A percentile compares a stretch with the other conserved stretches of the same genome.
phyloP scores from a whole-genome alignment of 768 basidiomycete species.

The Trametes cubensis region DNA sequence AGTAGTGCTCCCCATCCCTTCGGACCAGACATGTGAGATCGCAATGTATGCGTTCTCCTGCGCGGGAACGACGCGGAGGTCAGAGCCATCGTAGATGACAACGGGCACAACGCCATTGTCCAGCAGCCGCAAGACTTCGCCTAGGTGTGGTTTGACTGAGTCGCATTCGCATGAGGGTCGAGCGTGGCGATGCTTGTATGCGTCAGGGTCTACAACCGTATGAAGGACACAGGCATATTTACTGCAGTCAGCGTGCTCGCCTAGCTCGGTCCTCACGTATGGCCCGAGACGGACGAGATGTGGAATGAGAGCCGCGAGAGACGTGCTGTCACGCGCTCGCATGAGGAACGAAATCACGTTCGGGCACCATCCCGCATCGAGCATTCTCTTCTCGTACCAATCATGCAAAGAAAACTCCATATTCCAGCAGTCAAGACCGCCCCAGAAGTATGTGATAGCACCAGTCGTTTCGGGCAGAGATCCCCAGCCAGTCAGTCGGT shows the following conservation, averaged over 20 bases:
- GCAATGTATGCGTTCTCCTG: not conserved
- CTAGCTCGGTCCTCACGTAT: no score
- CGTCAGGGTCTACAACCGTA: not conserved
- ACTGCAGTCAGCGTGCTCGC: not conserved
- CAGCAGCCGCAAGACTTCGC: not conserved
- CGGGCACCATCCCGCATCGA: not conserved
- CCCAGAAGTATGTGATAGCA: no score
- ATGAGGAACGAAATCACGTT: no score
- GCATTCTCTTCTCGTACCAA: not conserved
- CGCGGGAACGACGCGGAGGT: not conserved
- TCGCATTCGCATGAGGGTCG: not conserved
- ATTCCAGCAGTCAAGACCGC: not conserved
- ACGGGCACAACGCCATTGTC: not conserved
- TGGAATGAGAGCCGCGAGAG: not conserved
- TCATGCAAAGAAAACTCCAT: not conserved
- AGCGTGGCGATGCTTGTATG: not conserved
- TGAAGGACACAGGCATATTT: not conserved
- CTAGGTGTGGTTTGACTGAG: not conserved
- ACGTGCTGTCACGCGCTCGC: not conserved
- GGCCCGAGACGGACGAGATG: not conserved
- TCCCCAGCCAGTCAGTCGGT: not conserved
- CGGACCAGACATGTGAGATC: slow-evolving; percentile 7
- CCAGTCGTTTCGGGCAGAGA: not conserved
- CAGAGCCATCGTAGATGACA: not conserved
- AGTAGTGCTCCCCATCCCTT: slow-evolving; percentile 17